Evolutionary conservation across 192 early-diverging fungal genomes (phyloP).

Genomic region (Entomortierella beljakovae): DNA sequence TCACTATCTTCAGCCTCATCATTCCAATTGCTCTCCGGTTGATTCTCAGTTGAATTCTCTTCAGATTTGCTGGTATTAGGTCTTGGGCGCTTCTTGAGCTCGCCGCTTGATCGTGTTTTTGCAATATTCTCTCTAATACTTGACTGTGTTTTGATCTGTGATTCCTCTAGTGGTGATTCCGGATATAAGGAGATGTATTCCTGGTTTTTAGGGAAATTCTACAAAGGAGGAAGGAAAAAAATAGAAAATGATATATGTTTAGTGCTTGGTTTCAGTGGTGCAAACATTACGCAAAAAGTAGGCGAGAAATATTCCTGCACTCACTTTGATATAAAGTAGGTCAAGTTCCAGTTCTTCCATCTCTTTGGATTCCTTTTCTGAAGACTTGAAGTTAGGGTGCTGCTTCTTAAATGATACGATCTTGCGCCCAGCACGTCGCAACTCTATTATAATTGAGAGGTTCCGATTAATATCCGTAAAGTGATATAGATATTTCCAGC

Average conservation of each 20-base stretch:
- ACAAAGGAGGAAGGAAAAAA: neutral
- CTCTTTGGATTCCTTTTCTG: slow-evolving; percentile 26
- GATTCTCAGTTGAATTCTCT: slow-evolving; percentile 12
- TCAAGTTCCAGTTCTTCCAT: slow-evolving; percentile 30
- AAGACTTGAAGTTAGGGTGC: slow-evolving; percentile 28
- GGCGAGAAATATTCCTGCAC: neutral
- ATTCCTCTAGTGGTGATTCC: slow-evolving; percentile 20
- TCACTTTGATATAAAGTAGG: slow-evolving; percentile 46
- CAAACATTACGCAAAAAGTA: neutral
- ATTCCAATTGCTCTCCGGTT: slow-evolving; percentile 44
- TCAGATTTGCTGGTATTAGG: neutral
- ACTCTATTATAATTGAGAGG: slow-evolving; percentile 10
- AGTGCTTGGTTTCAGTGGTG: too few relatives aligned
- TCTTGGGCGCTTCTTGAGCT: slow-evolving; percentile 21
- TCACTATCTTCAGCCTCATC: slow-evolving; percentile 15
- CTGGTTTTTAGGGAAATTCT: slow-evolving; percentile 37
- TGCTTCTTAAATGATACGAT: slow-evolving; percentile 41
- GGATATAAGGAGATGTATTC: slow-evolving; percentile 44
- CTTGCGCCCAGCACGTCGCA: slow-evolving; percentile 43
- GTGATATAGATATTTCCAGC: neutral
- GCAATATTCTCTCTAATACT: slow-evolving; percentile 33
- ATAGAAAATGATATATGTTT: neutral
- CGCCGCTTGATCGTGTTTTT: slow-evolving; percentile 26
- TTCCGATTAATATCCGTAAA: neutral
- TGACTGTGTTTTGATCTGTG: slow-evolving; percentile 19